Conservation (phyloP, 495 filamentous ascomycete species). For the Penicillium crystallinum region DNA sequence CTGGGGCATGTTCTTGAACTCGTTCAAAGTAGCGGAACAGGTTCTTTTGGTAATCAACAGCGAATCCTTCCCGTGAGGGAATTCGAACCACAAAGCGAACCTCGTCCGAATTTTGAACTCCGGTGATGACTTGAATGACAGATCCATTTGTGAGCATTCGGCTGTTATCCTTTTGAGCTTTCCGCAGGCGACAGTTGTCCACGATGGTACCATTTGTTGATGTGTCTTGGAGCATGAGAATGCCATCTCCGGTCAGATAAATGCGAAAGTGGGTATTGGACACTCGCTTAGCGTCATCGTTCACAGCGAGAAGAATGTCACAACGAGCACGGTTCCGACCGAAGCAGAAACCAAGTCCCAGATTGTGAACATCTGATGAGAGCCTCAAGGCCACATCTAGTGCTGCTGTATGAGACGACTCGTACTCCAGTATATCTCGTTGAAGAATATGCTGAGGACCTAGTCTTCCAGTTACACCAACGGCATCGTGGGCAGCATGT, state of each 20-base stretch:
- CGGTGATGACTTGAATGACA: constrained; percentile 63
- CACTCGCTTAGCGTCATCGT: constrained; percentile 54
- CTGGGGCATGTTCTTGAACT: constrained; percentile 23
- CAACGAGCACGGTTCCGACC: constrained; percentile 67
- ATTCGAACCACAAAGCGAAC: constrained; percentile 83
- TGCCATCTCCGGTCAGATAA: constrained; percentile 69
- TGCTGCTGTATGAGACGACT: constrained; percentile 39
- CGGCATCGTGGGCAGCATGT: constrained; percentile 60
- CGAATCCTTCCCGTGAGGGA: constrained; percentile 59
- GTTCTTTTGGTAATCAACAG: constrained; percentile 55
- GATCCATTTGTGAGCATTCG: constrained; percentile 68
- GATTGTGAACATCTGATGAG: constrained; percentile 62
- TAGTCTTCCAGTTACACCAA: constrained; percentile 39
- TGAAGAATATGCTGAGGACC: constrained; percentile 58
- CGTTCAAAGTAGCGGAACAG: constrained; percentile 49
- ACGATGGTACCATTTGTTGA: constrained; percentile 93
- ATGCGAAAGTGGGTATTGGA: constrained; percentile 94
- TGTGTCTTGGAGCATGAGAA: constrained; percentile 84
- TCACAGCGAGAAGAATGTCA: constrained; percentile 62
- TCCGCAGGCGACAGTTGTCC: constrained; percentile 58
- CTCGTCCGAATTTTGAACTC: constrained; percentile 37
- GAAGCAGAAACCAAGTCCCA: constrained; percentile 70
- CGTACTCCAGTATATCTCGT: constrained; percentile 32
- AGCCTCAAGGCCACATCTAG: constrained; percentile 75
- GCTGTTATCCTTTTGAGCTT: constrained; percentile 41